Evolutionary conservation across 2,329 filamentous ascomycete genomes (phyloP), one percentile per base, ranked within the genome.

Genomic region (Colletotrichum sidae): DNA sequence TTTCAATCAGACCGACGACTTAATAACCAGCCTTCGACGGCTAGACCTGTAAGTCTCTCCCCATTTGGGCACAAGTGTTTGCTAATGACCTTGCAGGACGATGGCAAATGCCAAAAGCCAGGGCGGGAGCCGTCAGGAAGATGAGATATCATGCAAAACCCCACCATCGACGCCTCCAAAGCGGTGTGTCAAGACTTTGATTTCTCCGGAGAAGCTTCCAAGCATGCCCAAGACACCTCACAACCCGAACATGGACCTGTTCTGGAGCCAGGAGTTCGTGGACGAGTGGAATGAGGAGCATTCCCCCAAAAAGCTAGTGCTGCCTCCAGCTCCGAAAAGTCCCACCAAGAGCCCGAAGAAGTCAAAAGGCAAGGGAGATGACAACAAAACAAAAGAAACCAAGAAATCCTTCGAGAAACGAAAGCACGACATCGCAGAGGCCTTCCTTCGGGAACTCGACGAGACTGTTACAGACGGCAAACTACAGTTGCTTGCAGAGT

Each of bases 361-460:
- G 68, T 35, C 49, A 12, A 65, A 34, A 6, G 65, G 68, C 39
- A 65, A 51, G 67, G 68, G 68, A 53, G 70, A 67, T 15, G 67
- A 67, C 66, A 73, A 73, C 13, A 76, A 74, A 59, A 74, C 73
- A 64, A 75, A 70, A 60, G 74, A 81, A 55, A 76, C 78, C 5
- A 88, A 85, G 72, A 91, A 88, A 74, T 78, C 79, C 0, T 95
- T 94, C 73, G 84, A 89, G 11, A 76, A 80, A 8, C 75, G 73
- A 9, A 94, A 93, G 74, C 83, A 90, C 55, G 77, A 81, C 1
- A 72, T 93, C 0, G 92, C 92, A 0, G 80, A 83, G 50, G 70
- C 75, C 0, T 95, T 95, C 73, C 80, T 96, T 2, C 57, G 68
- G 0, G 89, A 93, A 69, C 86, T 96, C n/a, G 92, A 96, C 74